Conservation (phyloP, 352 stramenopile genomes). For the Plasmopara viticola region DNA sequence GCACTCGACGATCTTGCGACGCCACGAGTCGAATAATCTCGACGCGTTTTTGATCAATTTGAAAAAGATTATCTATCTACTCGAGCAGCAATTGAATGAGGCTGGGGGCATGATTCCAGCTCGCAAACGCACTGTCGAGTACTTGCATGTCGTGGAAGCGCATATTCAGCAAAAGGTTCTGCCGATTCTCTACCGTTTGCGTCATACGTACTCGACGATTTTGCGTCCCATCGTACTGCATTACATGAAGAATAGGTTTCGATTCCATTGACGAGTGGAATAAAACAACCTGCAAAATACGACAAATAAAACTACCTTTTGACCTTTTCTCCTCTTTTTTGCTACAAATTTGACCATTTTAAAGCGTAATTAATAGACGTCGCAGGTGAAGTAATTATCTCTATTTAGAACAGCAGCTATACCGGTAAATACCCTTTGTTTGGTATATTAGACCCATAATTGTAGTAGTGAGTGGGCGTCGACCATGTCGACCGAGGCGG, state of each 20-base stretch:
- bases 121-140: conserved; percentile 67
- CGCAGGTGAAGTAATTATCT: not conserved
- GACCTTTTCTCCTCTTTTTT: no score
- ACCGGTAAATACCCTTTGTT: no score
- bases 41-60: conserved; percentile 78
- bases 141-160: conserved; percentile 74
- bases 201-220: conserved; percentile 77
- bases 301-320: no score
- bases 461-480: no score
- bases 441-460: no score
- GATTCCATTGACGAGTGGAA: conserved; percentile 43
- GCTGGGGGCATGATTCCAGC: conserved; percentile 66
- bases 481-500: conserved; percentile 21
- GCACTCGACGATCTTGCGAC: conserved; percentile 61
- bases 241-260: conserved; percentile 63
- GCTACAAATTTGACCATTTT: no score
- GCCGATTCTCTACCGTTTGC: conserved; percentile 69
- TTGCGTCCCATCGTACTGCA: conserved; percentile 69
- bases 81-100: conserved; percentile 73
- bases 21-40: conserved; percentile 77
- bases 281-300: not conserved
- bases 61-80: conserved; percentile 88
- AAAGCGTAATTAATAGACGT: not conserved
- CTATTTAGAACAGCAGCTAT: no score
- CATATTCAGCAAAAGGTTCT: conserved; percentile 82